These are phyloP conservation scores for Paecilomyces variotii DNA, from an alignment of 2,329 filamentous ascomycete genomes.

Conservation along the genomic window DNA sequence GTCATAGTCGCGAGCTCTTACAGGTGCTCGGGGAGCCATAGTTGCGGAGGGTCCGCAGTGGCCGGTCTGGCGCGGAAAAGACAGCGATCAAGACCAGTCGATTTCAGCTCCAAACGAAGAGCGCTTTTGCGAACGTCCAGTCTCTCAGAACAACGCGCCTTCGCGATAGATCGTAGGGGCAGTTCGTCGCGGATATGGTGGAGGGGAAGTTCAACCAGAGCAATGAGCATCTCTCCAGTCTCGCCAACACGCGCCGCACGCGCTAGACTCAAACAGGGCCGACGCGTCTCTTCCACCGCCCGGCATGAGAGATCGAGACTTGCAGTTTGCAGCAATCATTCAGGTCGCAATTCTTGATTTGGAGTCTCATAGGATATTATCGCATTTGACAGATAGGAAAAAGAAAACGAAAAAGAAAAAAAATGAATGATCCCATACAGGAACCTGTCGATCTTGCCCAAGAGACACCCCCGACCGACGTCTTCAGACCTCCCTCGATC, in stretches of 20 bases:
- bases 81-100: background rate
- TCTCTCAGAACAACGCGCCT: background rate
- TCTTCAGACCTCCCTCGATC: constrained; percentile 64
- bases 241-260: constrained; percentile 4
- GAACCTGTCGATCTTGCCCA: constrained; percentile 18
- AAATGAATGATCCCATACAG: constrained; percentile 29
- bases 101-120: background rate
- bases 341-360: background rate
- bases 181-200: background rate
- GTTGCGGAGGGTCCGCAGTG: constrained; percentile 11
- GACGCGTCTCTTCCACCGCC: constrained; percentile 21
- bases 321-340: background rate
- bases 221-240: background rate
- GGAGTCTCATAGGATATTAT: background rate
- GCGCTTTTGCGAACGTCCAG: background rate
- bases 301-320: background rate
- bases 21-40: constrained; percentile 32
- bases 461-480: constrained; percentile 24
- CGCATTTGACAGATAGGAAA: background rate
- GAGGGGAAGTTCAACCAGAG: constrained; percentile 1
- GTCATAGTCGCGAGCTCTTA: constrained; percentile 39
- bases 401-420: too few relatives aligned
- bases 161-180: background rate
- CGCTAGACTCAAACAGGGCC: constrained; percentile 27
- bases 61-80: constrained; percentile 1